Evolutionary conservation across 345 rosid species (phyloP).

Genomic region (Rubroshorea leprosula): DNA sequence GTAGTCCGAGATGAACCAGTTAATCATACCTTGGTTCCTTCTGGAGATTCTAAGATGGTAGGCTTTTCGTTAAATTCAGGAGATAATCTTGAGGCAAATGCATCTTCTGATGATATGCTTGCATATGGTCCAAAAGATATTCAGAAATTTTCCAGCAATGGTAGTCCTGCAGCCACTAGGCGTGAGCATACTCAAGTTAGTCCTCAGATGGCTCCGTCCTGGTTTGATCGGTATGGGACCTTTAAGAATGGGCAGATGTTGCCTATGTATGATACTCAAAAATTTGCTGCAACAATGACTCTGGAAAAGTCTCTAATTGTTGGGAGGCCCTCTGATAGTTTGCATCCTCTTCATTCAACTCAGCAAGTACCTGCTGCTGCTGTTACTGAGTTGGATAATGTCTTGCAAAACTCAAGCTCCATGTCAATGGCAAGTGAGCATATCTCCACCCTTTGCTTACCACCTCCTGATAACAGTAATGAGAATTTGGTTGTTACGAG

Average conservation of each 20-base stretch:
- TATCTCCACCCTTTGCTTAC: constrained; percentile 30
- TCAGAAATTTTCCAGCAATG: constrained; percentile 30
- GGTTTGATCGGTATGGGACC: constrained; percentile 68
- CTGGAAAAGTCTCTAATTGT: constrained; percentile 35
- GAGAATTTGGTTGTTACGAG: constrained; percentile 25
- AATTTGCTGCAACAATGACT: constrained; percentile 28
- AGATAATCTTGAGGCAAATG: constrained; percentile 26
- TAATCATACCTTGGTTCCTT: constrained; percentile 17
- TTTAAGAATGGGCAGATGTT: constrained; percentile 61
- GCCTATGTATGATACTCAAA: constrained; percentile 36
- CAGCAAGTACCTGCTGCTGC: constrained; percentile 33
- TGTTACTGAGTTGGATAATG: constrained; percentile 26
- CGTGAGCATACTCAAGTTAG: constrained; percentile 52
- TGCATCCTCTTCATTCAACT: constrained; percentile 24
- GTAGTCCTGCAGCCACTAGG: constrained; percentile 30
- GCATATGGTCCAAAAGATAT: constrained; percentile 32
- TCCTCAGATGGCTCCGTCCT: constrained; percentile 72
- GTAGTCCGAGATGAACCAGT: constrained; percentile 30
- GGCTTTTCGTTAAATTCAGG: constrained; percentile 22
- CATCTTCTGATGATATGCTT: constrained; percentile 28
- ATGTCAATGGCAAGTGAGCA: constrained; percentile 32
- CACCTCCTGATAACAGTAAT: constrained; percentile 31
- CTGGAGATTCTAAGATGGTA: constrained; percentile 33
- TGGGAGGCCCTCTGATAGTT: constrained; percentile 42
- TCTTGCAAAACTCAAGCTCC: constrained; percentile 25